Percentiles rank a stretch among this genome's conserved stretches.
Conservation (phyloP, 176 grass and related monocot species). For the Oryza longistaminata region DNA sequence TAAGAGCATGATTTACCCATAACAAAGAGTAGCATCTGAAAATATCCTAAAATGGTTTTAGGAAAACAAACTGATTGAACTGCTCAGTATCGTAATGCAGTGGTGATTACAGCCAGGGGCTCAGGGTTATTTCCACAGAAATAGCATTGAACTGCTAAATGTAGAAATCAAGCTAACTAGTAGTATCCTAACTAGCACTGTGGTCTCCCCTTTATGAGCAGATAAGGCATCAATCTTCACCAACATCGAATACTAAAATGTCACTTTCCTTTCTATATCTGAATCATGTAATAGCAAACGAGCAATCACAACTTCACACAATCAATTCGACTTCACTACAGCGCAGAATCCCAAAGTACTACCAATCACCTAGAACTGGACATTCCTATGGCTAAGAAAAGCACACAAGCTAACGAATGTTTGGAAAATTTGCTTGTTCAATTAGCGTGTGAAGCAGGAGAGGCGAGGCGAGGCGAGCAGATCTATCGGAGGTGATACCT, state of each 20-base stretch:
- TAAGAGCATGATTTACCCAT: background rate
- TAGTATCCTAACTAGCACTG: background rate
- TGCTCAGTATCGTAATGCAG: background rate
- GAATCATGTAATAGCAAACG: background rate
- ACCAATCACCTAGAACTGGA: background rate
- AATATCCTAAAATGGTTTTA: background rate
- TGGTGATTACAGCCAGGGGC: background rate
- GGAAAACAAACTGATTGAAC: constrained; percentile 1
- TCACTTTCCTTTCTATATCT: background rate
- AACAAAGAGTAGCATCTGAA: background rate
- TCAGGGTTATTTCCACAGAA: background rate
- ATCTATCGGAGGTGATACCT: constrained; percentile 52
- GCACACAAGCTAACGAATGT: background rate
- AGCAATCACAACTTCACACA: background rate
- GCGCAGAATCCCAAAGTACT: background rate
- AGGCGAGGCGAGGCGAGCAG: background rate
- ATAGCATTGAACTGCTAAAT: background rate
- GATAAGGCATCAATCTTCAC: background rate
- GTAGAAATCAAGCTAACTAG: background rate
- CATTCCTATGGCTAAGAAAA: background rate
- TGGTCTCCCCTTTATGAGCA: background rate
- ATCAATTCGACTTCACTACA: background rate
- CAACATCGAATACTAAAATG: background rate
- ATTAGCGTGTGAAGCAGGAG: background rate
- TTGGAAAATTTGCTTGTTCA: too few species aligned